Evolutionary conservation across 2,329 filamentous ascomycete species (phyloP).

Genomic region (Aspergillus sp.): DNA sequence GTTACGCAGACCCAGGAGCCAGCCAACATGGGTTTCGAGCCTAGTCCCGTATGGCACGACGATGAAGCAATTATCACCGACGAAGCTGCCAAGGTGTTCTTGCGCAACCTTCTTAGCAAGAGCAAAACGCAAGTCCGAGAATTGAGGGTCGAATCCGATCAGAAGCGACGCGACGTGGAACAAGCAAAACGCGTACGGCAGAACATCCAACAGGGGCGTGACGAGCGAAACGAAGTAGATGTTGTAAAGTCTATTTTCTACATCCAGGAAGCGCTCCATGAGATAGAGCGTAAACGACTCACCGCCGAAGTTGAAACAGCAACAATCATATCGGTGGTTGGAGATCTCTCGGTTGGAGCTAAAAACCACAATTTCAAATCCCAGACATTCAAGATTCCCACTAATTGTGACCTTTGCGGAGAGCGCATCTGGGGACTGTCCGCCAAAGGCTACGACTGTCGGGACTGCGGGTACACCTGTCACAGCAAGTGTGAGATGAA

Average conservation of each 20-base stretch:
- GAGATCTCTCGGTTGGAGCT: constrained; percentile 87
- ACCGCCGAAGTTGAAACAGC: constrained; percentile 91
- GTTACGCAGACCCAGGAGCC: constrained; percentile 80
- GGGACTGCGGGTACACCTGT: constrained; percentile 95
- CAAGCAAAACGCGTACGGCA: constrained; percentile 71
- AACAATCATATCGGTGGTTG: constrained; percentile 86
- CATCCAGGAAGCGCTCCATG: constrained; percentile 80
- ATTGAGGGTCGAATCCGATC: constrained; percentile 77
- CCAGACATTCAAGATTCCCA: constrained; percentile 99
- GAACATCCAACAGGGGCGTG: constrained; percentile 75
- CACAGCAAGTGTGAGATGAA: constrained; percentile 99
- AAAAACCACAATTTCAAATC: constrained; percentile 97
- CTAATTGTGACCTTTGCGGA: constrained; percentile 94
- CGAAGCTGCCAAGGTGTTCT: constrained; percentile 81
- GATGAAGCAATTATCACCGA: constrained; percentile 84
- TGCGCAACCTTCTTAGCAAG: constrained; percentile 88
- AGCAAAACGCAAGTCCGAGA: constrained; percentile 83
- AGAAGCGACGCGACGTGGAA: constrained; percentile 83
- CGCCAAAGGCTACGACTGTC: constrained; percentile 93
- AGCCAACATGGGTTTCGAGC: constrained; percentile 80
- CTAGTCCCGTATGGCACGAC: constrained; percentile 96
- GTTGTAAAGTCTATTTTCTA: constrained; percentile 80
- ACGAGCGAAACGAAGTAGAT: constrained; percentile 85
- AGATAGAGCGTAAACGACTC: constrained; percentile 77
- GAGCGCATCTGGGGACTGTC: constrained; percentile 97